Conservation (phyloP, 495 filamentous ascomycete species). For the Xylaria cubensis region DNA sequence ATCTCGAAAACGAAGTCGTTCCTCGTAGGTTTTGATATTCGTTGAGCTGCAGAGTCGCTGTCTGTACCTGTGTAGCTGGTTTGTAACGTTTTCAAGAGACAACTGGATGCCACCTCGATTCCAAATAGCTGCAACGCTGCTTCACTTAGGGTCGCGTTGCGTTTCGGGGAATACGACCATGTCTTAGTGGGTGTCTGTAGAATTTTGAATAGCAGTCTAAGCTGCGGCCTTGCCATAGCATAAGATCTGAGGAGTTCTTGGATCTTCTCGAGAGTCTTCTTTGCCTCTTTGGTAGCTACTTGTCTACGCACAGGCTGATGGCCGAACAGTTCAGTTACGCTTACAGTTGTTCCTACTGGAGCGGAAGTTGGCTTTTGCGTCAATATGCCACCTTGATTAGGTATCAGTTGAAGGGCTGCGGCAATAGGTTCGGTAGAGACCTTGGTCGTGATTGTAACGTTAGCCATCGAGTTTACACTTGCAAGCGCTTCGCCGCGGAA, state of each 20-base stretch:
- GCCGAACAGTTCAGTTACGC: slow-evolving; percentile 70
- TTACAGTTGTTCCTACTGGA: slow-evolving; percentile 81
- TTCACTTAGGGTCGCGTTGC: slow-evolving; percentile 62
- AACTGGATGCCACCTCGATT: slow-evolving; percentile 63
- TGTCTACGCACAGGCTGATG: slow-evolving; percentile 77
- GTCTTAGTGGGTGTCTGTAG: slow-evolving; percentile 67
- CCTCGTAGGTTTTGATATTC: neutral
- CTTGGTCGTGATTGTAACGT: slow-evolving; percentile 72
- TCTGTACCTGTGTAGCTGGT: neutral
- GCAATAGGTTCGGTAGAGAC: slow-evolving; percentile 74
- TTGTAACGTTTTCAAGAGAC: slow-evolving; percentile 40
- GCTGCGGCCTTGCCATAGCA: slow-evolving; percentile 70
- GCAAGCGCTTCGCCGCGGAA: slow-evolving; percentile 91
- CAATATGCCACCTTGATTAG: slow-evolving; percentile 46
- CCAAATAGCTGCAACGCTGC: slow-evolving; percentile 76
- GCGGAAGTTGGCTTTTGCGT: slow-evolving; percentile 59
- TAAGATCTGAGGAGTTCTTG: slow-evolving; percentile 77
- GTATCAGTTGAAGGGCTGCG: slow-evolving; percentile 42
- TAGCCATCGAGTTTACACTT: slow-evolving; percentile 72
- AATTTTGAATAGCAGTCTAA: slow-evolving; percentile 72
- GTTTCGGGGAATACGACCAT: slow-evolving; percentile 74
- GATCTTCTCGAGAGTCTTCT: slow-evolving; percentile 67
- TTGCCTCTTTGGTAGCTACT: slow-evolving; percentile 63
- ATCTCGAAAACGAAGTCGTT: slow-evolving; percentile 53
- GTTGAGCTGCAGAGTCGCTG: neutral